Conservation (phyloP, 2,329 filamentous ascomycete species). For the Escovopsis sp. region DNA sequence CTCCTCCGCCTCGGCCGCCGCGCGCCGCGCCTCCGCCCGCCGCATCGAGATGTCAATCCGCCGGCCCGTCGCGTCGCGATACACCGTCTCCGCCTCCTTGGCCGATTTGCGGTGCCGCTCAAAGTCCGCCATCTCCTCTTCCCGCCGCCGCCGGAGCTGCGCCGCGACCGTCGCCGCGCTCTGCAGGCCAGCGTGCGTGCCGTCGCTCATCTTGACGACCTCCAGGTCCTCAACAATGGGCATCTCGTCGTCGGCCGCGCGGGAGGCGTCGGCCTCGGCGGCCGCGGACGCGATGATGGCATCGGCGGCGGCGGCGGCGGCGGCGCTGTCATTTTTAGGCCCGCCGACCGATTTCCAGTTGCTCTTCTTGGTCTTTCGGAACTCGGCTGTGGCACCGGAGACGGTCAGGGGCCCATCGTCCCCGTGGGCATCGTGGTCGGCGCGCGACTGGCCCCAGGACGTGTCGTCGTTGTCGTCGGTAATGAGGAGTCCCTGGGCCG, state of each 20-base stretch:
- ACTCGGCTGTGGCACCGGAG: constrained; percentile 41
- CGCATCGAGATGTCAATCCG: constrained; percentile 88
- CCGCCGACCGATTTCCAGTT: constrained; percentile 60
- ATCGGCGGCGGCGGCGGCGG: constrained; percentile 48
- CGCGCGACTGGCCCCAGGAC: constrained; percentile 29
- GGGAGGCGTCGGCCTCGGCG: constrained; percentile 44
- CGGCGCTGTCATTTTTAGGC: constrained; percentile 22
- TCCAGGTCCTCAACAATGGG: constrained; percentile 25
- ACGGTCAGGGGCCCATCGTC: constrained; percentile 37
- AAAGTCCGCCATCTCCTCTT: constrained; percentile 43
- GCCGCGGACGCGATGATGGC: constrained; percentile 62
- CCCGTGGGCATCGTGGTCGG: constrained; percentile 31
- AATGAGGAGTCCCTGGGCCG: constrained; percentile 42
- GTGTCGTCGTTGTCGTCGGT: constrained; percentile 51
- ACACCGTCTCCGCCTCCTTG: constrained; percentile 66
- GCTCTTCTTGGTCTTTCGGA: constrained; percentile 63
- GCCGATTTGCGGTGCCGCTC: constrained; percentile 26
- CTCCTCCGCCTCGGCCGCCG: constrained; percentile 52
- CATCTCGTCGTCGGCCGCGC: constrained; percentile 32
- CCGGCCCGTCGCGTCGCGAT: constrained; percentile 87
- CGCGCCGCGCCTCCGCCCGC: constrained; percentile 65
- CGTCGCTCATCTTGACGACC: constrained; percentile 64
- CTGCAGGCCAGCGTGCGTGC: constrained; percentile 77
- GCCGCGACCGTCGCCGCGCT: constrained; percentile 64
- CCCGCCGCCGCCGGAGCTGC: constrained; percentile 50